phyloP scores from a whole-genome alignment of 345 rosid genomes.

The Clausena lansium region DNA sequence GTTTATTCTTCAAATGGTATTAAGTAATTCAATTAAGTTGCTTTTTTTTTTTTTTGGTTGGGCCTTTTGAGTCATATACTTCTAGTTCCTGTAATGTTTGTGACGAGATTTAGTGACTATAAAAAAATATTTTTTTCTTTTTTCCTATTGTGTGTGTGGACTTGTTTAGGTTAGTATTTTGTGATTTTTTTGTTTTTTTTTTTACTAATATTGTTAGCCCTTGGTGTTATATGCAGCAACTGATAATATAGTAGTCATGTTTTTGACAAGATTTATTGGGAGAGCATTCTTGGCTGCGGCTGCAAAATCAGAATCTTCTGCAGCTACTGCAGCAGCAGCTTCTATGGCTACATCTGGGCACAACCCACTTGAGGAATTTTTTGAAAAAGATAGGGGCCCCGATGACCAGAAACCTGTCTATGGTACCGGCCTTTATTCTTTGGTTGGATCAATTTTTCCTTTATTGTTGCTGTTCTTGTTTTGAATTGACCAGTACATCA shows the following conservation, averaged over 20 bases:
- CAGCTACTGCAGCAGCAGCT: conserved; percentile 53
- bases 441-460: not conserved
- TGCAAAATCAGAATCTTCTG: conserved; percentile 58
- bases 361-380: conserved; percentile 85
- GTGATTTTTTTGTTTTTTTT: not conserved
- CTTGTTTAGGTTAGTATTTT: not conserved
- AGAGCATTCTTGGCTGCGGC: conserved; percentile 59
- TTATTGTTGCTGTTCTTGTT: not conserved
- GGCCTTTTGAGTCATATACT: not conserved
- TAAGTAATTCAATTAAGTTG: not conserved
- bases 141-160: not conserved
- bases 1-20: not conserved
- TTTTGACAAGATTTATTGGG: conserved; percentile 61
- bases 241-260: conserved; percentile 33
- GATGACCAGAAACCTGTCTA: conserved; percentile 78
- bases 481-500: not conserved
- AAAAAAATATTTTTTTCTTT: too few species aligned
- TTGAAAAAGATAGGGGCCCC: conserved; percentile 64
- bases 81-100: not conserved
- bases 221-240: not conserved
- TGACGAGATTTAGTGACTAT: not conserved
- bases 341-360: conserved; percentile 32
- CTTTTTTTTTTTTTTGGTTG: not conserved
- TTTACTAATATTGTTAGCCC: not conserved
- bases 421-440: conserved; percentile 34